A percentile compares a stretch with the other conserved stretches of the same genome.
Evolutionary conservation across 1,284 basidiomycete species (phyloP).

Genomic region (Rhodotorula sp.): DNA sequence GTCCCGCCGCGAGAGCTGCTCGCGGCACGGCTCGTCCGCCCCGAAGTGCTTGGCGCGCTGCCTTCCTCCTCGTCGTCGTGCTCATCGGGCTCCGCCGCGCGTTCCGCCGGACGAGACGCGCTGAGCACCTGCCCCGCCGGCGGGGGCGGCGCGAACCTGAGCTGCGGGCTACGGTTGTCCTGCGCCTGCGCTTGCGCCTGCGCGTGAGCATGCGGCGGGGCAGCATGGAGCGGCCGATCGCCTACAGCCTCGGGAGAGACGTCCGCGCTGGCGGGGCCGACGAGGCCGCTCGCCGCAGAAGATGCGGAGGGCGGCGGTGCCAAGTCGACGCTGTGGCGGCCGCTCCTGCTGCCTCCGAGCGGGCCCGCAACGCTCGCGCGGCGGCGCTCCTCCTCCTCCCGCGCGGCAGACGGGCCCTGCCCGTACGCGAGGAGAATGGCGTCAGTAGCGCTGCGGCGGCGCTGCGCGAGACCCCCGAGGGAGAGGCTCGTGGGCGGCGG

Average conservation of each 20-base stretch:
- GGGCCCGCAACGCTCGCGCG: background rate
- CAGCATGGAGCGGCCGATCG: background rate
- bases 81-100: background rate
- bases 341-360: background rate
- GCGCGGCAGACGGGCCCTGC: background rate
- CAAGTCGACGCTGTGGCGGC: background rate
- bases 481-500: constrained; percentile 17
- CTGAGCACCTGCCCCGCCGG: background rate
- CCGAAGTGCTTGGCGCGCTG: background rate
- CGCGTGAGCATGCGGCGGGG: no score
- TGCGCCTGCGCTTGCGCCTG: no score
- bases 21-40: constrained; percentile 4
- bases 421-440: background rate
- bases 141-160: background rate
- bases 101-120: background rate
- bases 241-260: background rate
- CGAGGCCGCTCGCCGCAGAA: background rate
- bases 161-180: background rate
- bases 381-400: background rate
- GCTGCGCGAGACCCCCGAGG: constrained; percentile 15
- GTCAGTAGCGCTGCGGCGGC: constrained; percentile 21
- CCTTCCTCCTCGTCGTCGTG: background rate
- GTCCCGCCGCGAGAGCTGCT: background rate
- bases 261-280: background rate
- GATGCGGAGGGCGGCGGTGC: no score